Percentiles rank a stretch among this genome's conserved stretches.
Conservation (phyloP, 2,329 filamentous ascomycete species). For the Bisporella sp. region DNA sequence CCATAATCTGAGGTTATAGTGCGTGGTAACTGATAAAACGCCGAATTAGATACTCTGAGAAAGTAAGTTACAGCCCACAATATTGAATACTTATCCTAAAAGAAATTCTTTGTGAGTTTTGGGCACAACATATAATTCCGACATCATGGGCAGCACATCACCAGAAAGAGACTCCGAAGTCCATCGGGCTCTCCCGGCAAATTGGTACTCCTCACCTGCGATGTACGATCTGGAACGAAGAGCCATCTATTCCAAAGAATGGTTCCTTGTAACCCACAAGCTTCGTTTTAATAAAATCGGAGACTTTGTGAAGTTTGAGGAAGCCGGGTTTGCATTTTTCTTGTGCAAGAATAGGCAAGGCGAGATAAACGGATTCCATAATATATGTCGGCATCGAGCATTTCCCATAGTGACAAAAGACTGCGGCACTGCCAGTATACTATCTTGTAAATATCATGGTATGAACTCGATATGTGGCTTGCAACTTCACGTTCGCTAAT, state of each 20-base stretch:
- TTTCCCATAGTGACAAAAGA: slow-evolving; percentile 30
- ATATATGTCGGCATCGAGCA: slow-evolving; percentile 38
- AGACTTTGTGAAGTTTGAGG: slow-evolving; percentile 28
- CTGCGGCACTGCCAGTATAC: slow-evolving; percentile 30
- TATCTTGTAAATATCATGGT: slow-evolving; percentile 39
- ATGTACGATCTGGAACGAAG: background rate
- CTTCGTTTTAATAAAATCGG: slow-evolving; percentile 29
- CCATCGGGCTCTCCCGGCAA: background rate
- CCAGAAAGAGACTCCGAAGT: background rate
- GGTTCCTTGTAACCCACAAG: slow-evolving; percentile 31
- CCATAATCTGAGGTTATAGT: too few relatives aligned
- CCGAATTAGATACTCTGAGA: too few relatives aligned
- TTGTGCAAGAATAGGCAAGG: slow-evolving; percentile 29
- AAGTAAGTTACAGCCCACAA: too few relatives aligned
- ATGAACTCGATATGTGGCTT: background rate
- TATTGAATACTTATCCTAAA: too few relatives aligned
- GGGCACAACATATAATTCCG: too few relatives aligned
- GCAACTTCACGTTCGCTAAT: too few relatives aligned
- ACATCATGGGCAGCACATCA: background rate
- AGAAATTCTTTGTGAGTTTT: too few relatives aligned
- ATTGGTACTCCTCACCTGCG: background rate
- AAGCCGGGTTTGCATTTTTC: slow-evolving; percentile 34
- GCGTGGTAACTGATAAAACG: too few relatives aligned
- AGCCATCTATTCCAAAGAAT: slow-evolving; percentile 12
- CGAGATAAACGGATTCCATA: slow-evolving; percentile 31